A percentile compares a stretch with the other conserved stretches of the same genome.
Conservation (phyloP, 768 basidiomycete genomes). For the Suillus tomentosus region DNA sequence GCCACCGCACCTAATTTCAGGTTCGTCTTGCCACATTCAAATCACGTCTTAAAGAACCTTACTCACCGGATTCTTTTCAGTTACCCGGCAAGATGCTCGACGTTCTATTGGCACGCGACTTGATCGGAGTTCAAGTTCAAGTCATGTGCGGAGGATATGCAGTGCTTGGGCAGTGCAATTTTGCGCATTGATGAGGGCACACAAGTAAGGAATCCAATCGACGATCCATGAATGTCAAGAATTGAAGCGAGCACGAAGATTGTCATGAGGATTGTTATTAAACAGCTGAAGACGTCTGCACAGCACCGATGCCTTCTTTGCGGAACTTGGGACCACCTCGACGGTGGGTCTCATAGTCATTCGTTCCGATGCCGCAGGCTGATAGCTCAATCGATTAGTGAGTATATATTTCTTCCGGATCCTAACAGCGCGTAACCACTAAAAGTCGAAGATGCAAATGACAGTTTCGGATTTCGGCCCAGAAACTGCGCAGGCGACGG, state of each 20-base stretch:
- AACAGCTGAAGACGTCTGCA: conserved; percentile 18
- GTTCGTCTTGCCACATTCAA: conserved; percentile 12
- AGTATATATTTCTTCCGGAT: neutral
- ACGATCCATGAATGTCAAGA: conserved; percentile 21
- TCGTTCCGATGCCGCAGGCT: conserved; percentile 24
- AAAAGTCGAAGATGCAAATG: conserved; percentile 23
- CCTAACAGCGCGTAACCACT: conserved; percentile 14
- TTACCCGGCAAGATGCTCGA: conserved; percentile 26
- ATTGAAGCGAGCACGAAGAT: conserved; percentile 28
- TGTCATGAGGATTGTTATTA: conserved; percentile 26
- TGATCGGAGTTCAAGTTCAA: conserved; percentile 24
- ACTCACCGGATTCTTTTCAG: conserved; percentile 11
- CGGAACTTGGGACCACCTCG: conserved; percentile 22
- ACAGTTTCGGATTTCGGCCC: conserved; percentile 23
- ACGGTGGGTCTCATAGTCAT: conserved; percentile 14
- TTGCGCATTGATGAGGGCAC: conserved; percentile 26
- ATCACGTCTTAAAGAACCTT: neutral
- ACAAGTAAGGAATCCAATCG: conserved; percentile 21
- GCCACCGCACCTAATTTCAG: conserved; percentile 27
- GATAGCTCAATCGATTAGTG: conserved; percentile 29
- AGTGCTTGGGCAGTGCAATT: conserved; percentile 19
- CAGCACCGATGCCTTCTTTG: conserved; percentile 21
- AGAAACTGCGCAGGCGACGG: too few species aligned
- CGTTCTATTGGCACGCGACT: conserved; percentile 20
- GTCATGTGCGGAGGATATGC: conserved; percentile 24